Evolutionary conservation across 164 flowering plant species (phyloP).

Genomic region (Cinnamomum chago): DNA sequence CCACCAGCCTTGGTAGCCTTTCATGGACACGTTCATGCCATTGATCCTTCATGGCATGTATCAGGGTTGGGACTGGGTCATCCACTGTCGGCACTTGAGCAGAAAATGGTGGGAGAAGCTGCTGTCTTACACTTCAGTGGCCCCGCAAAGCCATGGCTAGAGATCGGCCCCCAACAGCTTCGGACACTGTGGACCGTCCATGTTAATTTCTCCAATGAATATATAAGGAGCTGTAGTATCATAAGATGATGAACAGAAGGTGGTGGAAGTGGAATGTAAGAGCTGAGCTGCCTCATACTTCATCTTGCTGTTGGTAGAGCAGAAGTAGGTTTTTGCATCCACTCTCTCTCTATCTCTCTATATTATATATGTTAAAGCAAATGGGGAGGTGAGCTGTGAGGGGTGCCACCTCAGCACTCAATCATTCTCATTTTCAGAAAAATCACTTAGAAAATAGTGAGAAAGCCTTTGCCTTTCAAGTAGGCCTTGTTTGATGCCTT

Average conservation of each 20-base stretch:
- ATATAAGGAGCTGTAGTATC: slow-evolving; percentile 42
- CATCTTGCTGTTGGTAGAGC: slow-evolving; percentile 1
- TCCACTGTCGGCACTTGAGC: slow-evolving; percentile 13
- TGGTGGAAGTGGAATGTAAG: neutral
- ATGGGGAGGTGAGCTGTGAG: too few relatives aligned
- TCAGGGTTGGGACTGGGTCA: slow-evolving; percentile 44
- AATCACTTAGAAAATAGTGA: too few relatives aligned
- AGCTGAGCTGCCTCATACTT: slow-evolving; percentile 14
- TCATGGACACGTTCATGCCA: slow-evolving; percentile 46
- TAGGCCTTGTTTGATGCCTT: too few relatives aligned
- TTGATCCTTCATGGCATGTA: slow-evolving; percentile 59
- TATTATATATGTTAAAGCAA: too few relatives aligned
- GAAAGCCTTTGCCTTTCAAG: too few relatives aligned
- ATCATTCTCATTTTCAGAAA: too few relatives aligned
- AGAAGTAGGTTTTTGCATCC: slow-evolving; percentile 46
- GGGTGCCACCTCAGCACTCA: too few relatives aligned
- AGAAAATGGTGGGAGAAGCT: slow-evolving; percentile 34
- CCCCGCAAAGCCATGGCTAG: slow-evolving; percentile 76
- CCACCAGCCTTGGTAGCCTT: slow-evolving; percentile 72
- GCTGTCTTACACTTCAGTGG: slow-evolving; percentile 67
- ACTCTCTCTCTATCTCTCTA: slow-evolving; percentile 33
- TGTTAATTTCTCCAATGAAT: slow-evolving; percentile 44
- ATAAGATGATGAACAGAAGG: slow-evolving; percentile 11
- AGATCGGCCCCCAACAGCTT: slow-evolving; percentile 46
- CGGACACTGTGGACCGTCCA: slow-evolving; percentile 42